These are phyloP conservation scores for Gossypium bickii DNA, from an alignment of 345 rosid genomes.

Conservation along the genomic window DNA sequence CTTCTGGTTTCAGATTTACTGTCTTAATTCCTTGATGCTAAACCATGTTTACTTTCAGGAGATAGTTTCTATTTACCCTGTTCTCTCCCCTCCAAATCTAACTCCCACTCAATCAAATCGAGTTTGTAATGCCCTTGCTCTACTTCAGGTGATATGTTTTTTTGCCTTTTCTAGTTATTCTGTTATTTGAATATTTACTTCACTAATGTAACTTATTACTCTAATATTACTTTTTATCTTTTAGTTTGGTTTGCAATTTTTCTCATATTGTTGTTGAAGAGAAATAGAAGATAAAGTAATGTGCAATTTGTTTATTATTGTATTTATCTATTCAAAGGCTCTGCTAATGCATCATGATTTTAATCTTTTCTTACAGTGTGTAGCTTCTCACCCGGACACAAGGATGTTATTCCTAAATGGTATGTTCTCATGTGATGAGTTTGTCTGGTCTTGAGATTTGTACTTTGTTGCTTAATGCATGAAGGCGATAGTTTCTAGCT, in stretches of 20 bases:
- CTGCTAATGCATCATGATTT: slow-evolving; percentile 11
- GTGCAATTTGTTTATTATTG: neutral
- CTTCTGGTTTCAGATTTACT: neutral
- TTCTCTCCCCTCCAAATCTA: slow-evolving; percentile 85
- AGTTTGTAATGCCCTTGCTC: slow-evolving; percentile 97
- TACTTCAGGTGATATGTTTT: slow-evolving; percentile 69
- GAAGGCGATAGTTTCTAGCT: neutral
- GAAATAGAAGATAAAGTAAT: neutral
- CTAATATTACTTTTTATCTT: neutral
- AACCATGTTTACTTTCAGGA: slow-evolving; percentile 49
- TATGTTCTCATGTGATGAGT: slow-evolving; percentile 32
- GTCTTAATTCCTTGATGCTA: neutral
- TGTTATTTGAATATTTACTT: slow-evolving; percentile 7
- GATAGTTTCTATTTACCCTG: slow-evolving; percentile 92
- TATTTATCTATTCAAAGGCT: slow-evolving; percentile 9
- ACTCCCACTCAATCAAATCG: slow-evolving; percentile 91
- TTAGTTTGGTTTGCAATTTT: slow-evolving; percentile 4
- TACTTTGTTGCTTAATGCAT: slow-evolving; percentile 1
- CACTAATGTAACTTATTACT: neutral
- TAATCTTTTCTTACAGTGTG: slow-evolving; percentile 65
- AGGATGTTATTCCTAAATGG: slow-evolving; percentile 90
- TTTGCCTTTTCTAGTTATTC: neutral
- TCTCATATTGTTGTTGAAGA: neutral
- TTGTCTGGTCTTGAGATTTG: neutral
- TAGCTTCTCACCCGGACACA: slow-evolving; percentile 96